Evolutionary conservation across 176 grass and related monocot species (phyloP).

Genomic region (Oryza brachyantha): DNA sequence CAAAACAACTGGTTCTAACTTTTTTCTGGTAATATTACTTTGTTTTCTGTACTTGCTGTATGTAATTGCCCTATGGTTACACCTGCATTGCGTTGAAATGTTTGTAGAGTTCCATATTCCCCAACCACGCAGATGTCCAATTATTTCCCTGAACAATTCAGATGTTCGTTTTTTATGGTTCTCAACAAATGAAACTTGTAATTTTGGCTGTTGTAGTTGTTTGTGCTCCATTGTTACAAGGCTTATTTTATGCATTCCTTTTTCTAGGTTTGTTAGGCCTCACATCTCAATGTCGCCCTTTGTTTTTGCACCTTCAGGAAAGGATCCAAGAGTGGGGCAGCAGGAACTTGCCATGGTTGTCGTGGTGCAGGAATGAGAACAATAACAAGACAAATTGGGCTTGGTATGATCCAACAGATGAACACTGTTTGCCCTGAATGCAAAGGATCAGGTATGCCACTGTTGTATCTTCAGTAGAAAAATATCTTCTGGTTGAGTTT

Average conservation of each 20-base stretch:
- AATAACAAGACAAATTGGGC: slow-evolving; percentile 81
- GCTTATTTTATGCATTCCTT: not conserved
- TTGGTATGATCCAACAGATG: slow-evolving; percentile 99
- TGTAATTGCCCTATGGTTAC: not conserved
- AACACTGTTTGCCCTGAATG: slow-evolving; percentile 82
- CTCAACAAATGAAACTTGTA: not conserved
- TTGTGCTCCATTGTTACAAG: not conserved
- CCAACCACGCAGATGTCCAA: not conserved
- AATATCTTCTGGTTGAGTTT: slow-evolving; percentile 15
- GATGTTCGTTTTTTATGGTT: not conserved
- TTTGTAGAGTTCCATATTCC: not conserved
- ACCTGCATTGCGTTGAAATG: not conserved
- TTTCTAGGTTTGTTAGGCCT: slow-evolving; percentile 11
- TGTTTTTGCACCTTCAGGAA: slow-evolving; percentile 50
- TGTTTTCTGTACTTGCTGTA: not conserved
- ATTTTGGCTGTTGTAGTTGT: slow-evolving; percentile 1
- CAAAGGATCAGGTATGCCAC: slow-evolving; percentile 64
- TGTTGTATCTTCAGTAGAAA: slow-evolving; percentile 16
- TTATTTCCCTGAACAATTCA: not conserved
- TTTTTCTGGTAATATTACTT: not conserved
- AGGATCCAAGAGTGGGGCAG: slow-evolving; percentile 84
- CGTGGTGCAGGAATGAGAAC: slow-evolving; percentile 77
- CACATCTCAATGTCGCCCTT: slow-evolving; percentile 16
- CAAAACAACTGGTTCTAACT: not conserved
- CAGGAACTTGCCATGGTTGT: slow-evolving; percentile 71